Base-by-base conservation (phyloP, 1,284 basidiomycete species). In the Cutaneotrichosporon cyanovorans region DNA sequence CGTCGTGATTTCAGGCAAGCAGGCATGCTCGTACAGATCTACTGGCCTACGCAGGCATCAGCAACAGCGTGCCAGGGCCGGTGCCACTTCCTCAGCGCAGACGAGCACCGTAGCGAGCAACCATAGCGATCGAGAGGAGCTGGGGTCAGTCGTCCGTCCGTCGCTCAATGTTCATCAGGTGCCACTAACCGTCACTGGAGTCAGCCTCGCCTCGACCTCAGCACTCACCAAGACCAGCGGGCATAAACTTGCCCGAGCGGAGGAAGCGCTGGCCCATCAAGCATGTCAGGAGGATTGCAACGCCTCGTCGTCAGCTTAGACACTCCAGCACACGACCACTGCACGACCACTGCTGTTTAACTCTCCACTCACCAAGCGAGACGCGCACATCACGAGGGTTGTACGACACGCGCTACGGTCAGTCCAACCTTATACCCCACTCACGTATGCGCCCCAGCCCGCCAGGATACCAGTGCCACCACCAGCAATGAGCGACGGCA, bases 231-330 rank as follows among this genome's bases (percentile, higher is more conserved):
- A 68, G 42, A 35, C 66, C 66, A 9, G 66, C 63, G 11, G 66
- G 66, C 63, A 66, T 66, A 43, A 68, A 65, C 55, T 68, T 68
- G 36, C 58, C 45, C 31, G 58, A 57, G 43, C 56, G 53, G 14
- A 52, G 35, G 48, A 64, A 62, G 16, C 61, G 50, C 33, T 47
- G 53, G 19, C 59, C 54, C 65, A 68, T 66, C 31, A 64, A 21
- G 9, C 56, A 21, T 20, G 52, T 50, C 11, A 66, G 48, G 19
- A 52, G 16, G 1, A 46, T 39, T 12, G 62, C 49, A 23, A 59
- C 57, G 23, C 35, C 63, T 66, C 43, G 8, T 12, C 28, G 35
- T 38, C 37, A 38, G 37, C n/a, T 16, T 12, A 11, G 14, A 16
- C 16, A 36, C 4, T 32, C 33, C 15, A 31, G 19, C 20, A 28